Evolutionary conservation across 768 basidiomycete species (phyloP).

Genomic region (Sarcomyxa edulis): DNA sequence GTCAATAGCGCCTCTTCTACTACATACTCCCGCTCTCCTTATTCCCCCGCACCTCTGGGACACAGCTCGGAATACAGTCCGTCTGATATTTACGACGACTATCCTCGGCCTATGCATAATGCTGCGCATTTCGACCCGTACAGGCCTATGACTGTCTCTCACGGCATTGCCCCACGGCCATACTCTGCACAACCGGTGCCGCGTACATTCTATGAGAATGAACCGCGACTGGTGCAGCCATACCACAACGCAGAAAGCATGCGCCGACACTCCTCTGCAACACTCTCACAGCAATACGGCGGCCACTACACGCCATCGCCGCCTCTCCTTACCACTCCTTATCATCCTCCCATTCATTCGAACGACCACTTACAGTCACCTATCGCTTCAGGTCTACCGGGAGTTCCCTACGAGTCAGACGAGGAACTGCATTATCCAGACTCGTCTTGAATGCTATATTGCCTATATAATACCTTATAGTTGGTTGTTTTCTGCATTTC

Average conservation of each 20-base stretch:
- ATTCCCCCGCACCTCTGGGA: not conserved
- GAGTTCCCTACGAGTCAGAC: constrained; percentile 8
- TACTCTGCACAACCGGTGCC: constrained; percentile 21
- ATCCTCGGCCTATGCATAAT: too few species aligned
- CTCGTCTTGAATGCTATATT: constrained; percentile 4
- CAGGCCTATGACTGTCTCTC: constrained; percentile 16
- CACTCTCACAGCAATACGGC: constrained; percentile 7
- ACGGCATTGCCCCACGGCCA: constrained; percentile 19
- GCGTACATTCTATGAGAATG: constrained; percentile 18
- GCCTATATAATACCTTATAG: constrained; percentile 3
- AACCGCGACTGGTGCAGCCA: constrained; percentile 10
- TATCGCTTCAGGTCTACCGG: constrained; percentile 12
- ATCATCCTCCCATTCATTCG: constrained; percentile 17
- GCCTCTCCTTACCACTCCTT: constrained; percentile 22
- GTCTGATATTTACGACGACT: too few species aligned
- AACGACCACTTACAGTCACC: constrained; percentile 9
- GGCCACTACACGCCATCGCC: constrained; percentile 16
- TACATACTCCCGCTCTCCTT: not conserved
- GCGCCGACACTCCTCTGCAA: constrained; percentile 11
- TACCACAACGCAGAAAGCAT: constrained; percentile 12
- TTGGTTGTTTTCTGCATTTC: not conserved
- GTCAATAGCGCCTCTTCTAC: not conserved
- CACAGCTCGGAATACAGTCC: not conserved
- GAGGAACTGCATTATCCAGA: constrained; percentile 1
- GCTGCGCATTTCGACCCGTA: constrained; percentile 4